Evolutionary conservation across 768 basidiomycete species (phyloP).

Genomic region (Pseudohyphozyma bogoriensis): DNA sequence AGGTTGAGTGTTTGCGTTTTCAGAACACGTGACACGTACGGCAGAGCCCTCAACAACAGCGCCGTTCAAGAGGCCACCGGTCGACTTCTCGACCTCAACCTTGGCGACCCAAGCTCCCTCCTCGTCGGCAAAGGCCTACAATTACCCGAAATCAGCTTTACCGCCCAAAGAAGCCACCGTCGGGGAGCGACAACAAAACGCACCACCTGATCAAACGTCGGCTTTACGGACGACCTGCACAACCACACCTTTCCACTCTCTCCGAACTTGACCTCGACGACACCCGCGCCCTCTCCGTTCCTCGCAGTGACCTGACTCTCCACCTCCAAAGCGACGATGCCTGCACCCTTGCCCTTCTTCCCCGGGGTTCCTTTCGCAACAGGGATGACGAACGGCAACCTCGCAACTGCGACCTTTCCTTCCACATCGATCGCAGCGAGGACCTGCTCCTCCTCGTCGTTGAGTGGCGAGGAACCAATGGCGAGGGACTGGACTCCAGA

Average conservation of each 20-base stretch:
- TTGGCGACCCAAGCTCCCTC: conserved; percentile 7
- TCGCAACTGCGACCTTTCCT: conserved; percentile 16
- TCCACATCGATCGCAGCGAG: conserved; percentile 25
- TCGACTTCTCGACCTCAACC: conserved; percentile 19
- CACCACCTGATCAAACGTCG: conserved; percentile 23
- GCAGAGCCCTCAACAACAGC: conserved; percentile 1
- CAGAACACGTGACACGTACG: background rate
- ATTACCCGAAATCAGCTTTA: background rate
- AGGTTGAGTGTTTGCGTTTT: too few species aligned
- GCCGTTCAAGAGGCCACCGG: conserved; percentile 5
- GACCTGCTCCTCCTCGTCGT: background rate
- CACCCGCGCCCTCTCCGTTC: conserved; percentile 9
- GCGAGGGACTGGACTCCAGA: conserved; percentile 19
- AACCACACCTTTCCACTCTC: conserved; percentile 10
- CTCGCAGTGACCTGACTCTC: conserved; percentile 8
- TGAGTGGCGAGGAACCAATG: conserved; percentile 9
- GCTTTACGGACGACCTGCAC: conserved; percentile 23
- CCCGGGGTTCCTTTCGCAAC: background rate
- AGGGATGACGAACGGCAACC: conserved; percentile 9
- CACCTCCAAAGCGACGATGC: conserved; percentile 20
- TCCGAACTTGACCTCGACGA: conserved; percentile 7
- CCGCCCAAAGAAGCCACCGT: background rate
- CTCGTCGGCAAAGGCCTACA: conserved; percentile 19
- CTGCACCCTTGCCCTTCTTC: conserved; percentile 15
- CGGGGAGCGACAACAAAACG: background rate